These are phyloP conservation scores for Gossypium schwendimanii DNA, from an alignment of 441 rosid genomes.

Conservation along the genomic window DNA sequence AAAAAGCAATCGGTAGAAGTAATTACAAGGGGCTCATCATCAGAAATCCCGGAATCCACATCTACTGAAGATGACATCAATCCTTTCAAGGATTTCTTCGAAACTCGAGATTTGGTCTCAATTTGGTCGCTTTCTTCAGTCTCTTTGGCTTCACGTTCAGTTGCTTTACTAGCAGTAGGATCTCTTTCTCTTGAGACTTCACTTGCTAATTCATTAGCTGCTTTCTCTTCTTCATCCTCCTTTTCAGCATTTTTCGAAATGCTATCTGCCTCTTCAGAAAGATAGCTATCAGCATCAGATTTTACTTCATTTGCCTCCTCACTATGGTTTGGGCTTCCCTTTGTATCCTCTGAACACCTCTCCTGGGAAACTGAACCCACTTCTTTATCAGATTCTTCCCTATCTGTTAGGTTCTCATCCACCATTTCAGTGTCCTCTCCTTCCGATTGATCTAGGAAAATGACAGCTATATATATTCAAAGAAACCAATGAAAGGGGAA, in stretches of 20 bases:
- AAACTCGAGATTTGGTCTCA: constrained; percentile 21
- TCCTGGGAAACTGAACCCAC: constrained; percentile 30
- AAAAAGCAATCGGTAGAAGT: neutral
- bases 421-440: constrained; percentile 31
- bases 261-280: constrained; percentile 26
- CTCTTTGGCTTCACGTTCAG: constrained; percentile 38
- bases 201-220: constrained; percentile 28
- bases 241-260: constrained; percentile 28
- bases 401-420: constrained; percentile 24
- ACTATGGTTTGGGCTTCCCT: constrained; percentile 26
- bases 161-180: constrained; percentile 34
- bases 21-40: constrained; percentile 89
- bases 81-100: constrained; percentile 13
- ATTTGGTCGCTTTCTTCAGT: constrained; percentile 27
- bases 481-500: neutral
- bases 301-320: constrained; percentile 45
- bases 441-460: constrained; percentile 33
- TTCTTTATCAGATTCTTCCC: constrained; percentile 44
- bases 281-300: constrained; percentile 38
- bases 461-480: neutral
- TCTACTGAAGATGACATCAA: constrained; percentile 21
- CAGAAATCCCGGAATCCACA: constrained; percentile 52
- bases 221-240: constrained; percentile 26
- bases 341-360: constrained; percentile 30
- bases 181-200: constrained; percentile 25